Percentiles rank a stretch among this genome's conserved stretches.
phyloP scores from a whole-genome alignment of 1,284 basidiomycete species.

The Boletus semigastroideus region DNA sequence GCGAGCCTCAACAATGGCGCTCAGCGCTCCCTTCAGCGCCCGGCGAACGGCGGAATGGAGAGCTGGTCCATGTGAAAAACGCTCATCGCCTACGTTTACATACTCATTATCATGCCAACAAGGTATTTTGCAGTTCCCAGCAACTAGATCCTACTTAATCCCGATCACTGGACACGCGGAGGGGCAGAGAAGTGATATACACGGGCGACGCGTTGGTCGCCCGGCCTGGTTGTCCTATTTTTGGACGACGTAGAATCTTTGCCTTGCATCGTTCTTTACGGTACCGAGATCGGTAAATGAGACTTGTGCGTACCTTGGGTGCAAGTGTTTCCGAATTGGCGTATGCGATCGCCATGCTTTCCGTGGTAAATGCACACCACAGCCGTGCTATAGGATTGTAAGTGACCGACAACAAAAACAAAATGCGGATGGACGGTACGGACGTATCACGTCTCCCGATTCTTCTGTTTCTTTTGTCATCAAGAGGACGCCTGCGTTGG shows the following conservation, averaged over 20 bases:
- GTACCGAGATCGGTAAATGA: neutral
- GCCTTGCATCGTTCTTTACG: slow-evolving; percentile 33
- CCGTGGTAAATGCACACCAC: slow-evolving; percentile 81
- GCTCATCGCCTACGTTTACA: neutral
- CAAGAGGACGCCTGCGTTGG: slow-evolving; percentile 46
- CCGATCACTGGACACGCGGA: slow-evolving; percentile 25
- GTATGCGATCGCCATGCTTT: slow-evolving; percentile 75
- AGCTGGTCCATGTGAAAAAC: slow-evolving; percentile 3
- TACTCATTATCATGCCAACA: neutral
- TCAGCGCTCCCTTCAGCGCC: slow-evolving; percentile 13
- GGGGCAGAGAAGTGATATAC: slow-evolving; percentile 52
- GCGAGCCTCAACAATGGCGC: slow-evolving; percentile 30
- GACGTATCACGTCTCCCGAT: slow-evolving; percentile 29
- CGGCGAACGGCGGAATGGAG: slow-evolving; percentile 21
- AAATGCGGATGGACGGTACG: neutral
- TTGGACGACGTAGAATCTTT: slow-evolving; percentile 50
- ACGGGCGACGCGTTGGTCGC: slow-evolving; percentile 36
- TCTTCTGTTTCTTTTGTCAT: slow-evolving; percentile 43
- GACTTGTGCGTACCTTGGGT: slow-evolving; percentile 47
- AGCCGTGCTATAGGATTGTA: slow-evolving; percentile 48
- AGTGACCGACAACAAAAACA: slow-evolving; percentile 1
- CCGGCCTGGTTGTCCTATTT: slow-evolving; percentile 10
- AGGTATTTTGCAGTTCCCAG: neutral
- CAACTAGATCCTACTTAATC: neutral
- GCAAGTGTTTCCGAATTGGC: slow-evolving; percentile 49